A percentile compares a stretch with the other conserved stretches of the same genome.
These are phyloP conservation scores for Globisporangium recalcitrans DNA, from an alignment of 352 stramenopile species.

Conservation along the genomic window DNA sequence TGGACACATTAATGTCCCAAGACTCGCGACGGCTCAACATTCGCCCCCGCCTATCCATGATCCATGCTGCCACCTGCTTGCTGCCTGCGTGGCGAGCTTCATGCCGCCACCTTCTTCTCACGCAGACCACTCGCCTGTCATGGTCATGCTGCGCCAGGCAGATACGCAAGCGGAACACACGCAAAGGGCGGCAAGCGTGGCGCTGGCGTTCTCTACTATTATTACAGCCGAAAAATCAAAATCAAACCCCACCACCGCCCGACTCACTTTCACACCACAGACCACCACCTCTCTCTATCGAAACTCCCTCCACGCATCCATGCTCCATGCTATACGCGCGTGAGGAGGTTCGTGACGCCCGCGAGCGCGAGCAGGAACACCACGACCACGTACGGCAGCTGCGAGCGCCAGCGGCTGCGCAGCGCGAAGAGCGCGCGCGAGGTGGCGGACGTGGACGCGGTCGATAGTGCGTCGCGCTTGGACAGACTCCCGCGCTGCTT, in stretches of 20 bases:
- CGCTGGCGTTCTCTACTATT: slow-evolving; percentile 1
- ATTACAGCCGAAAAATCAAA: neutral
- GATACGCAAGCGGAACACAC: neutral
- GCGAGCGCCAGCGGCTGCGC: slow-evolving; percentile 20
- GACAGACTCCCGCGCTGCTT: neutral
- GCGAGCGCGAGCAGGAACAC: slow-evolving; percentile 28
- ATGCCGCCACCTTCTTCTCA: neutral
- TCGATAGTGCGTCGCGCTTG: neutral
- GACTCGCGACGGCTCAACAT: neutral
- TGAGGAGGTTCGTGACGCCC: slow-evolving; percentile 24
- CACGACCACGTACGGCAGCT: slow-evolving; percentile 28
- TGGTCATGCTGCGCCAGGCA: neutral
- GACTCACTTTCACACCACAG: neutral
- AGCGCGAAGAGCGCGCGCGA: slow-evolving; percentile 7
- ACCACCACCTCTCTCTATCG: neutral
- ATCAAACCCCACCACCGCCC: neutral
- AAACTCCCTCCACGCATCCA: neutral
- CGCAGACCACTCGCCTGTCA: no score
- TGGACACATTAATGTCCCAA: neutral
- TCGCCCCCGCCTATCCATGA: neutral
- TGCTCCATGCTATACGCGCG: neutral
- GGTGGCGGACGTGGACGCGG: neutral
- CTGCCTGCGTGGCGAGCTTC: neutral
- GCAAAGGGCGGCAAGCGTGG: neutral
- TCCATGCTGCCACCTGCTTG: no score